Evolutionary conservation across 192 early-diverging fungal species (phyloP), one percentile per base, ranked within the genome.

Genomic region (Coemansia javaensis): DNA sequence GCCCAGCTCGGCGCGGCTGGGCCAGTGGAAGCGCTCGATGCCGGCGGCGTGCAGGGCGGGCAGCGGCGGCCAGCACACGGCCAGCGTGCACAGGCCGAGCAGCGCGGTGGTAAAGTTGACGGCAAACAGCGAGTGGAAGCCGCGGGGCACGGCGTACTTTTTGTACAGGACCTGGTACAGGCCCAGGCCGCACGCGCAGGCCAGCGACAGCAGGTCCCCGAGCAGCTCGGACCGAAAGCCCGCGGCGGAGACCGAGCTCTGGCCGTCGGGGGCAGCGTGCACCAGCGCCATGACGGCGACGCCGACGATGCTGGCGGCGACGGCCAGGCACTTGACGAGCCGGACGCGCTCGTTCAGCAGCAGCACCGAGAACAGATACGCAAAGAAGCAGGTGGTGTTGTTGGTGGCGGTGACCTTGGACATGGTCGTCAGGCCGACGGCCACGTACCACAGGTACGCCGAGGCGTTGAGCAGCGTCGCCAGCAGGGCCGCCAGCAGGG

Each of bases 331-430:
- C 53, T 92, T 92, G 18, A 52, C 53, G 4, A 53, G 20, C 11
- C 69, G 58, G 25, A 92, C 62, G 17, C 66, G 72, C 44, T 92
- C 90, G 32, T 77, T 72, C 7, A 89, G 63, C 40, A 92, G 50
- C 33, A 81, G 34, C 11, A 89, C 61, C 9, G 90, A 90, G 47
- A 92, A 88, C 14, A 87, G 25, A 47, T 92, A 92, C 12, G 86
- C 86, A 63, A 85, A 92, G 52, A 92, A 90, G 50, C 85, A 89
- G 16, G 80, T 77, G 17, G 79, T 88, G 64, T 92, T 90, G 79
- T 87, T 88, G 31, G 88, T 85, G 8, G 87, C 90, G 1, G 85
- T 90, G 32, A 90, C 61, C 45, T 82, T 88, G 16, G 85, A 80
- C 81, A 88, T 90, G 25, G 83, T 77, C 6, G 80, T 85, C 32